These are phyloP conservation scores for Stromatinia cepivora DNA, from an alignment of 2,329 filamentous ascomycete genomes.

Conservation along the genomic window DNA sequence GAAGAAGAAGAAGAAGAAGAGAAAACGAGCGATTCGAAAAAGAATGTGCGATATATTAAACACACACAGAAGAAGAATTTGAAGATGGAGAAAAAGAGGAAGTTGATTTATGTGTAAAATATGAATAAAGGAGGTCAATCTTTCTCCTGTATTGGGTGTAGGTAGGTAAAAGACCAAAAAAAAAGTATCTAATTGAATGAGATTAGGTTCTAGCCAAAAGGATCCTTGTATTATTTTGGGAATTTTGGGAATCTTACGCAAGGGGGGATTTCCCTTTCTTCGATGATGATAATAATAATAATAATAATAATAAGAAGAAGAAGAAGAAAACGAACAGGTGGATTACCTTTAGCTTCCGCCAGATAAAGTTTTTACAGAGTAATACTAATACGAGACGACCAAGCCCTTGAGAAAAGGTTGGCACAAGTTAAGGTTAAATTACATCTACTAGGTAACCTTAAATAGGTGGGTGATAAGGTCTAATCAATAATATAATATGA, in stretches of 20 bases:
- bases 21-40: not conserved
- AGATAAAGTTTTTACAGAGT: not conserved
- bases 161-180: not conserved
- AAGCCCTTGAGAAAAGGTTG: not conserved
- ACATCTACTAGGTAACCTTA: no score
- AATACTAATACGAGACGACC: slow-evolving; percentile 7
- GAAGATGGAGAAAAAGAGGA: not conserved
- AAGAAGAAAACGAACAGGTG: no score
- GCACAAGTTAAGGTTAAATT: not conserved
- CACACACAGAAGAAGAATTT: not conserved
- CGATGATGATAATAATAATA: not conserved
- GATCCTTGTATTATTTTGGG: not conserved
- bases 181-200: not conserved
- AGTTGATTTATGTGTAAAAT: not conserved
- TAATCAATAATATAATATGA: not conserved
- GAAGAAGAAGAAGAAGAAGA: not conserved
- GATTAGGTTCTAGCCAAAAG: not conserved
- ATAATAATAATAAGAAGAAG: no score
- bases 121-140: slow-evolving; percentile 17
- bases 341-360: not conserved
- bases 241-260: slow-evolving; percentile 1
- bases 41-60: not conserved
- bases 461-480: not conserved
- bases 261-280: slow-evolving; percentile 4
- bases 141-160: not conserved